phyloP scores from a whole-genome alignment of 192 early-diverging fungal species.

The Helicostylum pulchrum region DNA sequence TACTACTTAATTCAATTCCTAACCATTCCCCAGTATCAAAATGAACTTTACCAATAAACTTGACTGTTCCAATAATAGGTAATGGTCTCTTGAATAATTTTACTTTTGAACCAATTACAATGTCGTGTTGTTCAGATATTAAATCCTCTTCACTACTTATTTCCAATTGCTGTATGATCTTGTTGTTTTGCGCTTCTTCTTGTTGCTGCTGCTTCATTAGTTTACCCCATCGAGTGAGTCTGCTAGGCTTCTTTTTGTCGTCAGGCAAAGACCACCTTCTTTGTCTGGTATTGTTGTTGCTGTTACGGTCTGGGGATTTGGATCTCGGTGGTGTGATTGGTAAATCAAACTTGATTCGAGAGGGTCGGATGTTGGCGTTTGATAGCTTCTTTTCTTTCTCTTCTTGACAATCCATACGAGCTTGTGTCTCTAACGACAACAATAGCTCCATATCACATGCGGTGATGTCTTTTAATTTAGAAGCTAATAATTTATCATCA shows the following conservation, averaged over 20 bases:
- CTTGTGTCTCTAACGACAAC: conserved; percentile 29
- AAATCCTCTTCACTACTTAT: too few relatives aligned
- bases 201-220: conserved; percentile 18
- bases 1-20: conserved; percentile 33
- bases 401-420: conserved; percentile 26
- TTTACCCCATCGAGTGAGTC: conserved; percentile 16
- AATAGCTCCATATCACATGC: conserved; percentile 28
- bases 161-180: conserved; percentile 8
- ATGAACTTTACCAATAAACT: conserved; percentile 26
- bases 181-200: conserved; percentile 3
- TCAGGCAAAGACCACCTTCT: conserved; percentile 12
- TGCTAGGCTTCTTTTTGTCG: conserved; percentile 5
- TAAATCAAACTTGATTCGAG: conserved; percentile 28
- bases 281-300: not conserved
- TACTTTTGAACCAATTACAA: conserved; percentile 16
- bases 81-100: conserved; percentile 31
- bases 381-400: conserved; percentile 8
- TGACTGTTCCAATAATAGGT: conserved; percentile 26
- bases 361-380: conserved; percentile 18
- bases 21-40: conserved; percentile 9
- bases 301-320: conserved; percentile 16
- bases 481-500: not conserved
- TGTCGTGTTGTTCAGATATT: not conserved
- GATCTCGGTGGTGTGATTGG: conserved; percentile 28
- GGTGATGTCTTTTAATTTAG: conserved; percentile 16